Percentiles rank a stretch among this genome's conserved stretches.
Evolutionary conservation across 495 filamentous ascomycete species (phyloP).

Genomic region (Letharia columbiana): DNA sequence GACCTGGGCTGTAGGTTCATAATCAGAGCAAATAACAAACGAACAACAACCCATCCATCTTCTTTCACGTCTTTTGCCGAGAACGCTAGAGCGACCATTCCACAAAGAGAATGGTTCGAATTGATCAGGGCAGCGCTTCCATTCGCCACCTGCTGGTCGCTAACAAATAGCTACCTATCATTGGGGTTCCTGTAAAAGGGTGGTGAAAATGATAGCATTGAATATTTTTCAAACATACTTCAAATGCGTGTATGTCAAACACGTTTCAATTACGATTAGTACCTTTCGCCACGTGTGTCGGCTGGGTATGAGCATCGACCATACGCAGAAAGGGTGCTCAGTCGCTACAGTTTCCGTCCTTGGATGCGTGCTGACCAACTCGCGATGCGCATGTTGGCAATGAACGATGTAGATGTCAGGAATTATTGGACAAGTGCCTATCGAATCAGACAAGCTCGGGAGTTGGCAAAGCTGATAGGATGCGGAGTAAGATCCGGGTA

Average conservation of each 20-base stretch:
- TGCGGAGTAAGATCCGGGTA: slow-evolving; percentile 14
- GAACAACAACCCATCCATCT: neutral
- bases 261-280: neutral
- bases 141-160: slow-evolving; percentile 87
- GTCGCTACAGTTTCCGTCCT: slow-evolving; percentile 88
- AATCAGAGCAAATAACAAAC: neutral
- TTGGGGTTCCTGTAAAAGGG: slow-evolving; percentile 85
- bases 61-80: neutral
- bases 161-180: slow-evolving; percentile 80
- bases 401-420: slow-evolving; percentile 39
- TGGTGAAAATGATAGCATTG: slow-evolving; percentile 76
- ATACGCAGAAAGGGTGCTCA: slow-evolving; percentile 54
- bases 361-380: slow-evolving; percentile 84
- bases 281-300: slow-evolving; percentile 1
- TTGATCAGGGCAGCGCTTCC: slow-evolving; percentile 84
- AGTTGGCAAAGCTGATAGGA: slow-evolving; percentile 18
- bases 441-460: slow-evolving; percentile 24
- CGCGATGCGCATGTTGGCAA: slow-evolving; percentile 75
- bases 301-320: slow-evolving; percentile 14
- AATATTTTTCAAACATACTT: slow-evolving; percentile 81
- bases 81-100: slow-evolving; percentile 26
- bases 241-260: slow-evolving; percentile 71
- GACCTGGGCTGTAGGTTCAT: neutral
- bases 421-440: slow-evolving; percentile 20
- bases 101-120: slow-evolving; percentile 69